phyloP scores from a whole-genome alignment of 176 grass and related monocot species.

The Hyparrhenia diplandra region DNA sequence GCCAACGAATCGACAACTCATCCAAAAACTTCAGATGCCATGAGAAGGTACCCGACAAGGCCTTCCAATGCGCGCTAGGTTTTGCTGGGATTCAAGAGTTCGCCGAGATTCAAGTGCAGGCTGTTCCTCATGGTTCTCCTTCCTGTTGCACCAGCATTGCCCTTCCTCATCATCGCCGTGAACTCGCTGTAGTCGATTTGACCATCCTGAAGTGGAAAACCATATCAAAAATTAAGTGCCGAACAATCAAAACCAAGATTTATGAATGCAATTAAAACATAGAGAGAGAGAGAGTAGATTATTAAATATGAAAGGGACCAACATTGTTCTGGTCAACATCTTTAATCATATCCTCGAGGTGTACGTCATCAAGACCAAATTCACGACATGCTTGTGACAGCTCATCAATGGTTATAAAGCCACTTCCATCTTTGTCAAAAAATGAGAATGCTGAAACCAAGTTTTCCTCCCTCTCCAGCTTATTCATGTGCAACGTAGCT shows the following conservation, averaged over 20 bases:
- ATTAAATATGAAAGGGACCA: neutral
- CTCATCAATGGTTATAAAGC: conserved; percentile 93
- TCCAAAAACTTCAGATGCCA: conserved; percentile 25
- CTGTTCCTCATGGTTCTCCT: conserved; percentile 75
- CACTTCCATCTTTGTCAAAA: conserved; percentile 96
- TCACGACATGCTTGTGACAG: conserved; percentile 76
- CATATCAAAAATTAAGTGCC: neutral
- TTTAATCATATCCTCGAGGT: conserved; percentile 96
- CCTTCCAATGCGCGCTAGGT: conserved; percentile 16
- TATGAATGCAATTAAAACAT: neutral
- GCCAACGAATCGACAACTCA: neutral
- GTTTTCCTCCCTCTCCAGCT: conserved; percentile 92
- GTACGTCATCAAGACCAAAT: conserved; percentile 81
- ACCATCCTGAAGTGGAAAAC: conserved; percentile 69
- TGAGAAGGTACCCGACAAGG: neutral
- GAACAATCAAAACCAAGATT: neutral
- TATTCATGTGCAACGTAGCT: conserved; percentile 94
- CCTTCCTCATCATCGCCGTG: conserved; percentile 89
- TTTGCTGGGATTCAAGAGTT: conserved; percentile 55
- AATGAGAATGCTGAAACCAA: conserved; percentile 83
- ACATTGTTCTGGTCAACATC: conserved; percentile 92
- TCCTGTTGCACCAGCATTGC: conserved; percentile 57
- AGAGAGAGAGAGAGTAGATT: neutral
- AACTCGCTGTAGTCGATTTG: conserved; percentile 98
- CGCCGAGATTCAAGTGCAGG: conserved; percentile 65